Percentiles rank a stretch among this genome's conserved stretches.
Conservation (phyloP, 2,329 filamentous ascomycete species). For the Westerdykella ornata region DNA sequence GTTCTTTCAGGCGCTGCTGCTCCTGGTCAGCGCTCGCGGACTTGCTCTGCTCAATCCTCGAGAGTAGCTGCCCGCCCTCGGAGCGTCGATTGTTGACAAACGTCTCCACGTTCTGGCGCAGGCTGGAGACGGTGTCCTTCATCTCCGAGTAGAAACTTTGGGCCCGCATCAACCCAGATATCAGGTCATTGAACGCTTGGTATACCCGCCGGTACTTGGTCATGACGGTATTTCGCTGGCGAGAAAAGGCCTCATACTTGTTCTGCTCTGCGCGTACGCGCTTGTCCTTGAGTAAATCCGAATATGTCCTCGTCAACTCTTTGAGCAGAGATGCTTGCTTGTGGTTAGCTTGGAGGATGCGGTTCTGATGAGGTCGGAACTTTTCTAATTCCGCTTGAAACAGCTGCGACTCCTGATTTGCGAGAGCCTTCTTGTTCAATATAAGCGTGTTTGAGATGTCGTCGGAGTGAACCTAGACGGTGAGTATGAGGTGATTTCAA, state of each 20-base stretch:
- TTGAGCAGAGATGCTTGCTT: slow-evolving; percentile 94
- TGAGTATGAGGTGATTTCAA: slow-evolving; percentile 2
- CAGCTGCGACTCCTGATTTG: slow-evolving; percentile 83
- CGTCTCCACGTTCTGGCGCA: slow-evolving; percentile 91
- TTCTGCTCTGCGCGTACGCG: slow-evolving; percentile 87
- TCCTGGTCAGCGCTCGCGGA: slow-evolving; percentile 71
- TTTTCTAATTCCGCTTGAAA: slow-evolving; percentile 98
- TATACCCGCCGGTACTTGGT: slow-evolving; percentile 85
- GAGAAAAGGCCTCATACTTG: slow-evolving; percentile 84
- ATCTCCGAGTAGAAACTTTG: slow-evolving; percentile 94
- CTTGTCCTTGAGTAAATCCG: slow-evolving; percentile 84
- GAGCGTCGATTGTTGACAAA: slow-evolving; percentile 92
- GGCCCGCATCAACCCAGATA: slow-evolving; percentile 77
- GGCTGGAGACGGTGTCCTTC: slow-evolving; percentile 84
- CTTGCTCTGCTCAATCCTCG: slow-evolving; percentile 77
- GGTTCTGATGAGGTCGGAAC: slow-evolving; percentile 85
- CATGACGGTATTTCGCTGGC: slow-evolving; percentile 73
- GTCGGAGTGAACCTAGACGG: slow-evolving; percentile 74
- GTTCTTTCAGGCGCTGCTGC: slow-evolving; percentile 71
- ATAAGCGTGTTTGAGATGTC: slow-evolving; percentile 97
- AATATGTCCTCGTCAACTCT: slow-evolving; percentile 82
- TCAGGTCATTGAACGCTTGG: slow-evolving; percentile 84
- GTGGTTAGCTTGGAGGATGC: slow-evolving; percentile 86
- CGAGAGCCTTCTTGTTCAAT: slow-evolving; percentile 92
- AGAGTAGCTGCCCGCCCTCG: slow-evolving; percentile 83